Evolutionary conservation across 2,329 filamentous ascomycete species (phyloP), one percentile per base, ranked within the genome.

Genomic region (Ascochyta pisi): DNA sequence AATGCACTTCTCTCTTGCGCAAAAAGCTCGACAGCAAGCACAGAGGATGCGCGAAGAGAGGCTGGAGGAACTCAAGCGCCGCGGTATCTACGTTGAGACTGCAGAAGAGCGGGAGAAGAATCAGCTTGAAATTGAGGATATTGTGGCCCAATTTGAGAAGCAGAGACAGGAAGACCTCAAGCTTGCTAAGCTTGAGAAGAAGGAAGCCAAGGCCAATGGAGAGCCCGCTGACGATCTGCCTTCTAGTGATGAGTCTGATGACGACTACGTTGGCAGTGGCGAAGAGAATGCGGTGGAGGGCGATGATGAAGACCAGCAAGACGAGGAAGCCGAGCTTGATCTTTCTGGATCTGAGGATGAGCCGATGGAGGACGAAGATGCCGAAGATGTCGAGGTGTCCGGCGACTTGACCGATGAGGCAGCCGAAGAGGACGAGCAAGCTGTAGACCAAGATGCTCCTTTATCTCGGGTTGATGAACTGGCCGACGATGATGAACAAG

Each of bases 91-190:
- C 23, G 82, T 98, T 16, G 89, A 93, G 73, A 96, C 91, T 0
- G 86, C 88, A 2, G 94, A 97, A 75, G 93, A 99, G 73, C 86
- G 91, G 19, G 90, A 93, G 69, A 85, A 86, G 31, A 89, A 96
- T 71, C 86, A 92, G 74, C 87, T 90, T 54, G 87, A 93, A 56
- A 86, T 96, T 12, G 95, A 98, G 65, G 89, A 97, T 68, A 84
- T 98, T 57, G 71, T 71, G 27, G 70, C 66, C n/a, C 68, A 68
- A 33, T 85, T 98, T 24, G 89, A 94, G 43, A 92, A 89, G 67
- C 94, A 93, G 19, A 84, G 92, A 54, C 83, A 87, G 58, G 91
- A 98, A 71, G 93, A 89, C 2, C 85, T 90, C 40, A 87, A 89
- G 63, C 87, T 98, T 45, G 89, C 88, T 76, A 86, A 89, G 66